A percentile compares a stretch with the other conserved stretches of the same genome.
These are phyloP conservation scores for Lotmaria passim DNA, from an alignment of 208 protist genomes.

Conservation along the genomic window DNA sequence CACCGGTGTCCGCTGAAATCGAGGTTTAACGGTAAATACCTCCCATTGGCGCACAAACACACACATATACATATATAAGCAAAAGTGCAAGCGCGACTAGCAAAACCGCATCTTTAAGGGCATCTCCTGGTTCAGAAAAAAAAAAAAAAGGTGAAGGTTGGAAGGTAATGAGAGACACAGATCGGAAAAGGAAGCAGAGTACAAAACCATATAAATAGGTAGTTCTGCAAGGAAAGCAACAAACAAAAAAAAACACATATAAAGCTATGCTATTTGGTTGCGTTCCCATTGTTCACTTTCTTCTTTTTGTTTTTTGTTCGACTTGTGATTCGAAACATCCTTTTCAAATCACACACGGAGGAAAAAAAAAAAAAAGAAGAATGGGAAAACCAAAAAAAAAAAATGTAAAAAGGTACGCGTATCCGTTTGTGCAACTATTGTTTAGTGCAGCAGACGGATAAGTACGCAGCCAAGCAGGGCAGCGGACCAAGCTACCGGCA, in stretches of 20 bases:
- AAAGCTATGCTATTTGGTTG: too few relatives aligned
- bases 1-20: too few relatives aligned
- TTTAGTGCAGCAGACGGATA: not conserved
- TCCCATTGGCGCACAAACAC: too few relatives aligned
- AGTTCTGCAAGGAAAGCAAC: too few relatives aligned
- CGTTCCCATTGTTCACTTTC: not conserved
- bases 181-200: not conserved
- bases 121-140: not conserved
- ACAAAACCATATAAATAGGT: not conserved
- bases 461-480: slow-evolving; percentile 18
- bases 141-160: not conserved
- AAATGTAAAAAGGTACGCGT: not conserved
- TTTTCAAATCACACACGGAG: not conserved
- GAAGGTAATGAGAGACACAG: not conserved
- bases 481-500: slow-evolving; percentile 7
- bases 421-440: not conserved
- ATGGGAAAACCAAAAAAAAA: not conserved
- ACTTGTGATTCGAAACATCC: not conserved
- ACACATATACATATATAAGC: too few relatives aligned
- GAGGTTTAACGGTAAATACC: too few relatives aligned
- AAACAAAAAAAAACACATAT: too few relatives aligned
- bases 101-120: not conserved
- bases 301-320: not conserved
- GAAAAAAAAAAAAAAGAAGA: slow-evolving; percentile 6
- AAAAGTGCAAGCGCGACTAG: too few relatives aligned